Percentiles rank a stretch among this genome's conserved stretches.
phyloP scores from a whole-genome alignment of 305 asterid species.

The Fraxinus greggii region DNA sequence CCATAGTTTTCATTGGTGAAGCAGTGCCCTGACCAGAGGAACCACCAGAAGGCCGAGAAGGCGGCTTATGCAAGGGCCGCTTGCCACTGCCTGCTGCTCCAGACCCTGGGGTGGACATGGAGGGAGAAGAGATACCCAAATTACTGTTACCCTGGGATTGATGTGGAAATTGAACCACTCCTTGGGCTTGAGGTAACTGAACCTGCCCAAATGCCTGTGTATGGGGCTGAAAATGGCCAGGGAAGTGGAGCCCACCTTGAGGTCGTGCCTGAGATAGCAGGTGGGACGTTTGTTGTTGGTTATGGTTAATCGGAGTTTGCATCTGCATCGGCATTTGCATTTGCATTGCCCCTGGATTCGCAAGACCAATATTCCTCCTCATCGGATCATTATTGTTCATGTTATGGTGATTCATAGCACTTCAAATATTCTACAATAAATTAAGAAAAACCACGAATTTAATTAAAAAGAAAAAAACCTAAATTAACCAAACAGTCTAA shows the following conservation, averaged over 20 bases:
- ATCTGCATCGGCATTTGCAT: constrained; percentile 30
- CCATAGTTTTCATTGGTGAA: constrained; percentile 92
- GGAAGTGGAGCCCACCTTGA: constrained; percentile 51
- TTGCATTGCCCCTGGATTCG: constrained; percentile 39
- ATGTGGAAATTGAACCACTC: constrained; percentile 24
- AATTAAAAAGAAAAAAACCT: not conserved
- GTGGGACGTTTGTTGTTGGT: constrained; percentile 38
- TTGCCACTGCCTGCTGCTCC: constrained; percentile 36
- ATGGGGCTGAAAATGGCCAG: constrained; percentile 64
- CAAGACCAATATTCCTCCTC: constrained; percentile 42
- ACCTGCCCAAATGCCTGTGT: constrained; percentile 40
- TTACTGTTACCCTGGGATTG: constrained; percentile 33
- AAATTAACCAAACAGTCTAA: not conserved
- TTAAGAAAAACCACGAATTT: not conserved
- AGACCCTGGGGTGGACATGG: constrained; percentile 46
- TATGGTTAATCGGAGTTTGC: constrained; percentile 40
- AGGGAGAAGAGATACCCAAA: constrained; percentile 47
- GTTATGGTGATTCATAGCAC: constrained; percentile 40
- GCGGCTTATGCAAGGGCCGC: constrained; percentile 57
- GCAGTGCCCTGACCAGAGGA: constrained; percentile 65
- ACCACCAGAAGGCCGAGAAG: constrained; percentile 70
- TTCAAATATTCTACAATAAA: constrained; percentile 25
- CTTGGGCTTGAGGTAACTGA: constrained; percentile 37
- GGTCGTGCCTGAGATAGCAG: constrained; percentile 42
- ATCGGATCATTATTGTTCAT: constrained; percentile 36